phyloP scores from a whole-genome alignment of 306 rosid genomes.

The Cicer chorassanicum region DNA sequence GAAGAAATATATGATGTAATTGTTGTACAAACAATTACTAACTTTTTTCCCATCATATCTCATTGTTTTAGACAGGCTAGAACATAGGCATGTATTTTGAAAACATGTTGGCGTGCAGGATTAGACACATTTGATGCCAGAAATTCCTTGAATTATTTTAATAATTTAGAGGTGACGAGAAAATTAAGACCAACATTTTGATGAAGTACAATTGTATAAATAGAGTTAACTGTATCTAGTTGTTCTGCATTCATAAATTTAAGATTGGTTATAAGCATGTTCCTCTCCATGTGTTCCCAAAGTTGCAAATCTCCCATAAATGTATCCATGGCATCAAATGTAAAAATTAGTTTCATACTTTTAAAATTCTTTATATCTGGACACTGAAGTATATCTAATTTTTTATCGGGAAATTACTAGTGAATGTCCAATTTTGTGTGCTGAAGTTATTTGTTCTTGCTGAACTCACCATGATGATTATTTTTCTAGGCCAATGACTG shows the following conservation, averaged over 20 bases:
- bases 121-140: slow-evolving; percentile 19
- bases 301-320: slow-evolving; percentile 7
- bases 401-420: neutral
- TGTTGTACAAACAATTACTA: neutral
- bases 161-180: neutral
- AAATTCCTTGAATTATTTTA: slow-evolving; percentile 4
- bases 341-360: neutral
- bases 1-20: slow-evolving; percentile 12
- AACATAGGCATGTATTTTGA: slow-evolving; percentile 4
- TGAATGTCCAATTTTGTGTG: neutral
- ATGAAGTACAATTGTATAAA: neutral
- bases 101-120: slow-evolving; percentile 12
- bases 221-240: neutral
- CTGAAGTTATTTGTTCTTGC: neutral
- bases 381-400: slow-evolving; percentile 1
- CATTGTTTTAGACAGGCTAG: slow-evolving; percentile 29
- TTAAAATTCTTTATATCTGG: slow-evolving; percentile 24
- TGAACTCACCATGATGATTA: neutral
- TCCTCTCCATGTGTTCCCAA: neutral
- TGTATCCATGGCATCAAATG: slow-evolving; percentile 2
- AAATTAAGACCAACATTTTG: neutral
- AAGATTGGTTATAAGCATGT: slow-evolving; percentile 8
- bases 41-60: slow-evolving; percentile 6
- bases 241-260: slow-evolving; percentile 17
- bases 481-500: slow-evolving; percentile 13